phyloP scores from a whole-genome alignment of 2,329 filamentous ascomycete species.

The Neonectria ditissima region DNA sequence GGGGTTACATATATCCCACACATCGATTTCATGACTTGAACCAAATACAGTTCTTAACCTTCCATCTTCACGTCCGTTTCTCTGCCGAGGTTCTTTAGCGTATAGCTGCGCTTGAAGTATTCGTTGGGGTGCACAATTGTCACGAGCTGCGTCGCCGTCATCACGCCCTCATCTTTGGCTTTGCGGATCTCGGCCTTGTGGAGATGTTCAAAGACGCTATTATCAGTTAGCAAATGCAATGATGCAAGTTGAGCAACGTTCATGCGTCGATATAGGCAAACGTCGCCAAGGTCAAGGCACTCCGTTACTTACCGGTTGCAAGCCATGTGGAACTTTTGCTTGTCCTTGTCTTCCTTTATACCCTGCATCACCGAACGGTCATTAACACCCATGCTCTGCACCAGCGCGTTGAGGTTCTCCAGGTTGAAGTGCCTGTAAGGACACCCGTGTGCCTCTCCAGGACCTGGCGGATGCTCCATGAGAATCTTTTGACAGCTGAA shows the following conservation, averaged over 20 bases:
- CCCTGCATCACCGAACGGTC: constrained; percentile 83
- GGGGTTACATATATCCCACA: constrained; percentile 27
- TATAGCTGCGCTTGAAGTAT: constrained; percentile 95
- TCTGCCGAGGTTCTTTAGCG: constrained; percentile 82
- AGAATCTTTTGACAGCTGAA: constrained; percentile 97
- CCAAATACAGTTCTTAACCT: constrained; percentile 49
- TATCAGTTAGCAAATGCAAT: constrained; percentile 13
- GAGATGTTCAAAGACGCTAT: constrained; percentile 85
- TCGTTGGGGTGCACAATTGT: constrained; percentile 98
- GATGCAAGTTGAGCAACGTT: neutral
- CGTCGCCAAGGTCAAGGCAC: neutral
- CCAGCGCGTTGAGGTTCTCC: constrained; percentile 83
- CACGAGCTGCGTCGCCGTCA: constrained; percentile 82
- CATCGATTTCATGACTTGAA: constrained; percentile 22
- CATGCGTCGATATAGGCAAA: neutral
- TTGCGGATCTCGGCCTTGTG: constrained; percentile 84
- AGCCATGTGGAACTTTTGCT: constrained; percentile 91
- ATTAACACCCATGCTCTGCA: constrained; percentile 82
- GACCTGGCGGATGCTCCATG: constrained; percentile 86
- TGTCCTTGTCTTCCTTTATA: constrained; percentile 89
- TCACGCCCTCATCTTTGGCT: constrained; percentile 79
- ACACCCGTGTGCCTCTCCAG: constrained; percentile 94
- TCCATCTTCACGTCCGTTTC: constrained; percentile 69
- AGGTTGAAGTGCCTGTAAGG: constrained; percentile 92
- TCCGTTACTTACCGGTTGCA: constrained; percentile 79